Conservation (phyloP, 192 early-diverging fungal genomes). For the Coemansia sp. region DNA sequence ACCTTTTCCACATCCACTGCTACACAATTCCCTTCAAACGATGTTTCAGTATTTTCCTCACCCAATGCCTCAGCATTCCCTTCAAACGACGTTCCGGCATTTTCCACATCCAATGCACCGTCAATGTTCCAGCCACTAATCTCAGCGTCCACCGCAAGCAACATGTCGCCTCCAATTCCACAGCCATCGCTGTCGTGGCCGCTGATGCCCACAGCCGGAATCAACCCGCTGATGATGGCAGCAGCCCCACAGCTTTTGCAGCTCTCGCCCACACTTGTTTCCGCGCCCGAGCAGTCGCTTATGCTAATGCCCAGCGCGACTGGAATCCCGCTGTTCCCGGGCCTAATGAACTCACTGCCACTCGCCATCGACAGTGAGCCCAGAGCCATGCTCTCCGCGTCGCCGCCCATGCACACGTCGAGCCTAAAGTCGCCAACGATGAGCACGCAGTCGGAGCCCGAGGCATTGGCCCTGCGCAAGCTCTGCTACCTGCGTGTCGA, state of each 20-base stretch:
- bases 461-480: constrained; percentile 1
- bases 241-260: background rate
- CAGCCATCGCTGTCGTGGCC: background rate
- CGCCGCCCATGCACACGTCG: no score
- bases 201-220: background rate
- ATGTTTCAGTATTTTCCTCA: no score
- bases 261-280: background rate
- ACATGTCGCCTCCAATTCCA: background rate
- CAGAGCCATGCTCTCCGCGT: no score
- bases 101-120: no score
- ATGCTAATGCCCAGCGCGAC: background rate
- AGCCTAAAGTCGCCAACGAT: background rate
- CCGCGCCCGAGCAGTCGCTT: background rate
- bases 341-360: background rate
- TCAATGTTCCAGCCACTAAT: no score
- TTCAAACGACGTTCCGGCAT: no score
- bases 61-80: no score
- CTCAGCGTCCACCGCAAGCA: no score
- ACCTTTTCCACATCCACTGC: no score
- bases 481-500: constrained; percentile 29
- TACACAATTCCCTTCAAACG: no score
- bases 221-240: constrained; percentile 2
- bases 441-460: background rate
- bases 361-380: background rate
- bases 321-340: background rate